Evolutionary conservation across 805 yeast genomes (phyloP).

Genomic region (Sugiyamaella floridensis): DNA sequence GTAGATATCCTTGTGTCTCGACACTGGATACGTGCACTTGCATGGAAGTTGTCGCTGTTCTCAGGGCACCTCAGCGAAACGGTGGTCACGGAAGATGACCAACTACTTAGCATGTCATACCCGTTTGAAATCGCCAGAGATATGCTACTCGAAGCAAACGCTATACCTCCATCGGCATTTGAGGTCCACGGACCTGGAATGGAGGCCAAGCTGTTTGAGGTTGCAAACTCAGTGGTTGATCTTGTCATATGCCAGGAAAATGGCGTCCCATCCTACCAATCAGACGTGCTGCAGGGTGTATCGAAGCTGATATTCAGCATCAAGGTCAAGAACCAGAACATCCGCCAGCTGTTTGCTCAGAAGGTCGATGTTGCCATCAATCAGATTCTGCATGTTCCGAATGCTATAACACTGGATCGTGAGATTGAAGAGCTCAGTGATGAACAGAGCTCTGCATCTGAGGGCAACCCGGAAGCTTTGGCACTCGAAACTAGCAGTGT

Average conservation of each 20-base stretch:
- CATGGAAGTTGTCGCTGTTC: slow-evolving; percentile 12
- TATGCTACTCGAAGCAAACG: slow-evolving; percentile 4
- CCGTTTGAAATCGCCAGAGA: slow-evolving; percentile 12
- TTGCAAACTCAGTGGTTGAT: slow-evolving; percentile 10
- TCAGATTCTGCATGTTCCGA: neutral
- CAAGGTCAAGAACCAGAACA: slow-evolving; percentile 4
- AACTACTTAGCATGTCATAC: slow-evolving; percentile 8
- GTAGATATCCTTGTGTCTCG: slow-evolving; percentile 15
- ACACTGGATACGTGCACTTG: slow-evolving; percentile 14
- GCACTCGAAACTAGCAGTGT: no score
- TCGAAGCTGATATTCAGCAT: slow-evolving; percentile 5
- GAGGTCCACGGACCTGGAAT: slow-evolving; percentile 16
- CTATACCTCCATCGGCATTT: slow-evolving; percentile 8
- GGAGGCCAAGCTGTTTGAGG: slow-evolving; percentile 13
- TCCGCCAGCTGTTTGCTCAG: slow-evolving; percentile 5
- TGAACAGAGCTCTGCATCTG: neutral
- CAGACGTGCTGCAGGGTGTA: slow-evolving; percentile 4
- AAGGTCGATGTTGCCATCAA: neutral
- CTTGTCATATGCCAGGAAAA: slow-evolving; percentile 5
- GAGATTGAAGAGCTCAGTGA: neutral
- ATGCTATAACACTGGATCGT: neutral
- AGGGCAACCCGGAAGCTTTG: neutral
- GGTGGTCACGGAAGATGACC: neutral
- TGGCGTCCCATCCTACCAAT: neutral
- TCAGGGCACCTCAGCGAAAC: slow-evolving; percentile 3